A percentile compares a stretch with the other conserved stretches of the same genome.
phyloP scores from a whole-genome alignment of 148 eudicot species.

The Chenopodium quinoa region DNA sequence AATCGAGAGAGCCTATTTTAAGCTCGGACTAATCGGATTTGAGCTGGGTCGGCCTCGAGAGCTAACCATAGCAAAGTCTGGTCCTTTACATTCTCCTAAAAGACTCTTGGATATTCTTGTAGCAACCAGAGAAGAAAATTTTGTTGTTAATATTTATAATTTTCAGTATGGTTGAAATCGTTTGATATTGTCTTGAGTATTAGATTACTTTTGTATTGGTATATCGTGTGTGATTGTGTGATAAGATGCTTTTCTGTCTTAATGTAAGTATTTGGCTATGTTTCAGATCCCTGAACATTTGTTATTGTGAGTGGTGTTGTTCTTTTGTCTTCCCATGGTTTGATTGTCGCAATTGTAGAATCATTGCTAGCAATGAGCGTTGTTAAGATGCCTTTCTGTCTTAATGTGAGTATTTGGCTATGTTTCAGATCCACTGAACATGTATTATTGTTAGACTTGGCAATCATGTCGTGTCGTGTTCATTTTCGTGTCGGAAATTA shows the following conservation, averaged over 20 bases:
- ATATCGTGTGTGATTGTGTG: background rate
- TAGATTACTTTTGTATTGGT: slow-evolving; percentile 29
- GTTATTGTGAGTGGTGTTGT: no score
- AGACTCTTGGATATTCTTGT: background rate
- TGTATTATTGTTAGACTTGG: no score
- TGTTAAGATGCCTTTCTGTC: background rate
- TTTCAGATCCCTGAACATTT: background rate
- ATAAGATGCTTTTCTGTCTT: background rate
- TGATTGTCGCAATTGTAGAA: background rate
- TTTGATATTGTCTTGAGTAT: background rate
- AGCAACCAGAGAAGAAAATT: background rate
- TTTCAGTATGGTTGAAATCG: background rate
- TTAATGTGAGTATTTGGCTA: background rate
- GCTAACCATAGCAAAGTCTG: no score
- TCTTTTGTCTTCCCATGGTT: no score
- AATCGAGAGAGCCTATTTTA: no score
- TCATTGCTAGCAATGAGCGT: background rate
- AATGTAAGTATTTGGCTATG: background rate
- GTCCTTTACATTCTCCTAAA: background rate
- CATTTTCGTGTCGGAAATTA: no score
- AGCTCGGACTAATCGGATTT: no score
- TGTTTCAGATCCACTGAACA: background rate
- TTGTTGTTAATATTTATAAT: background rate
- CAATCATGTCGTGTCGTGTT: no score
- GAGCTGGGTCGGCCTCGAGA: no score